These are phyloP conservation scores for Didymella pinodella DNA, from an alignment of 2,329 filamentous ascomycete species.

Conservation along the genomic window DNA sequence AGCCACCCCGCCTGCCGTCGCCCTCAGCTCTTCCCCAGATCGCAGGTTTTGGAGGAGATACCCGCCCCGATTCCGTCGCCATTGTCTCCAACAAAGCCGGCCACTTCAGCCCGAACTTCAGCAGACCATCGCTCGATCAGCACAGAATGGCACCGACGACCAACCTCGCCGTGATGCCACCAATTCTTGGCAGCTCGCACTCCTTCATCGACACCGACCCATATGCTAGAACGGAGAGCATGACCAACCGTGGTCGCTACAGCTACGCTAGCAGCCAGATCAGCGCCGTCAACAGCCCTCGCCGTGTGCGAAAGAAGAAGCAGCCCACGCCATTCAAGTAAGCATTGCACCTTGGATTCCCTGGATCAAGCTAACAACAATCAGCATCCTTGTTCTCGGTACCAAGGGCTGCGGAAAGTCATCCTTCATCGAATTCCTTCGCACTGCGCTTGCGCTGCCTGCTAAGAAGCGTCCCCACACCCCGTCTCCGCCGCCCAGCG, in stretches of 20 bases:
- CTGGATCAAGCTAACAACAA: slow-evolving; percentile 24
- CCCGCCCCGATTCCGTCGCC: slow-evolving; percentile 67
- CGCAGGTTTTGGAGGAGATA: slow-evolving; percentile 69
- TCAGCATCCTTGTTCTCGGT: slow-evolving; percentile 87
- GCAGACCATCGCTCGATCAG: slow-evolving; percentile 47
- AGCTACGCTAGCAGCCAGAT: slow-evolving; percentile 94
- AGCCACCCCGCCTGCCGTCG: slow-evolving; percentile 66
- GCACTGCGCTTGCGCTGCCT: slow-evolving; percentile 83
- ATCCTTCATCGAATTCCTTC: slow-evolving; percentile 95
- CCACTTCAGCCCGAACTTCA: slow-evolving; percentile 45
- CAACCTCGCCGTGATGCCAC: slow-evolving; percentile 51
- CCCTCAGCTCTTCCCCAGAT: slow-evolving; percentile 59
- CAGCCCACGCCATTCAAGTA: slow-evolving; percentile 99
- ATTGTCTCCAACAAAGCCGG: slow-evolving; percentile 67
- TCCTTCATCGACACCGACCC: slow-evolving; percentile 71
- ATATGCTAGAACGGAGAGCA: slow-evolving; percentile 87
- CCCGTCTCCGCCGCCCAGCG: slow-evolving; percentile 54
- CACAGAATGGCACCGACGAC: slow-evolving; percentile 49
- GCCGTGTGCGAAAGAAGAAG: slow-evolving; percentile 90
- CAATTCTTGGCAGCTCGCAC: slow-evolving; percentile 45
- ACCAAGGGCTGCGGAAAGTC: slow-evolving; percentile 90
- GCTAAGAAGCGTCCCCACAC: slow-evolving; percentile 71
- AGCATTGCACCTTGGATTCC: slow-evolving; percentile 54
- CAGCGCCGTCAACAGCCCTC: slow-evolving; percentile 90
- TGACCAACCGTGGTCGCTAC: slow-evolving; percentile 94